Evolutionary conservation across 1,284 basidiomycete species (phyloP).

Genomic region (Exobasidium rhododendri): DNA sequence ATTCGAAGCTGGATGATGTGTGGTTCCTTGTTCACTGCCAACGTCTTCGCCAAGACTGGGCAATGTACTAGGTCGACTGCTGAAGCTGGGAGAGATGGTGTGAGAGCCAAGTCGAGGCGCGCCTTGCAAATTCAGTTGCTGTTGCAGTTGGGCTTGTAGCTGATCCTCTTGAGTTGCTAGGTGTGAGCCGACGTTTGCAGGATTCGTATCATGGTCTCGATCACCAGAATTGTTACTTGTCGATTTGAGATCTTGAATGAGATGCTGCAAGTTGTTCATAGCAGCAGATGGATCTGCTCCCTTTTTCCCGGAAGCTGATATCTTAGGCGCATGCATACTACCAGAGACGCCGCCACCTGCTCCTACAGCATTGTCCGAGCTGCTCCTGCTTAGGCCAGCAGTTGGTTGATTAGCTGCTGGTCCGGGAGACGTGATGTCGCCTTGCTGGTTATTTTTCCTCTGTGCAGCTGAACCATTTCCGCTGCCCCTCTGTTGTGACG

Average conservation of each 20-base stretch:
- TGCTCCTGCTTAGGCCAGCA: too few species aligned
- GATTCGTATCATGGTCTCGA: conserved; percentile 18
- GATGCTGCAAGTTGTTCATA: conserved; percentile 21
- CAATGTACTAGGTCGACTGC: conserved; percentile 29
- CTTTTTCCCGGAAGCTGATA: conserved; percentile 4
- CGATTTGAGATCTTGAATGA: conserved; percentile 22
- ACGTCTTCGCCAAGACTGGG: conserved; percentile 44
- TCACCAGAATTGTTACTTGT: background rate
- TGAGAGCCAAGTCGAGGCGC: conserved; percentile 16
- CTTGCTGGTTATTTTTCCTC: too few species aligned
- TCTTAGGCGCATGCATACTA: conserved; percentile 1
- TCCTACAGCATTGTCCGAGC: too few species aligned
- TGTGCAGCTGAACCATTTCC: too few species aligned
- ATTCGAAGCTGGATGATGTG: conserved; percentile 18
- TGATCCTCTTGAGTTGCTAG: conserved; percentile 42
- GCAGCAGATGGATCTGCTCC: conserved; percentile 11
- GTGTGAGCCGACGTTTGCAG: conserved; percentile 28
- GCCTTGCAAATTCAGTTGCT: conserved; percentile 32
- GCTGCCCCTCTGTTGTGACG: too few species aligned
- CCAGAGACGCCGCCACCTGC: conserved; percentile 2
- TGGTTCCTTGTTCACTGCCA: conserved; percentile 16
- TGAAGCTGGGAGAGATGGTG: conserved; percentile 27
- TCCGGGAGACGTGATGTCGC: too few species aligned
- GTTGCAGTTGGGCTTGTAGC: conserved; percentile 39
- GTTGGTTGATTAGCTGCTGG: too few species aligned